Evolutionary conservation across 306 rosid species (phyloP), one percentile per base, ranked within the genome.

Genomic region (Myrica gale): DNA sequence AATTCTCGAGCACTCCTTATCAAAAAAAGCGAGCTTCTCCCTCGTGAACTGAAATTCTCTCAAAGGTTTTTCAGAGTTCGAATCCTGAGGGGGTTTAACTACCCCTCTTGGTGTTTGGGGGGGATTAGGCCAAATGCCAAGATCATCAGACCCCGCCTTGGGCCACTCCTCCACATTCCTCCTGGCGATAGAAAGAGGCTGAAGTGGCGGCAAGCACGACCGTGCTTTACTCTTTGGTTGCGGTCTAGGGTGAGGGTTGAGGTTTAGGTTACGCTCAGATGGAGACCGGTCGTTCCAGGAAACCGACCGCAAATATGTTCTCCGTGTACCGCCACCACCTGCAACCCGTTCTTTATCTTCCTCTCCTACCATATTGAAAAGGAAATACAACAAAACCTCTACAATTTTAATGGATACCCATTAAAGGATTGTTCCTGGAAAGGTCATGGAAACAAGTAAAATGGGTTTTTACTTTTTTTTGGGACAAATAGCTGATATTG

Each of bases 251-350:
- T 41, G 81, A 19, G 82, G 80, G 79, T 45, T 82, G 17, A 80
- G 78, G 79, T n/a, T 41, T 42, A 17, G 70, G 46, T n/a, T 71
- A 39, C 81, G 80, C 74, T 85, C 85, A 6, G 85, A 69, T 20
- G 96, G 89, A 74, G 97, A 87, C 16, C 91, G 88, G 82, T 81
- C 97, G 11, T 85, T 81, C 98, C 98, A 94, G 7, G 98, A 94
- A 65, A 76, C 88, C 26, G 98, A 92, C 78, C 98, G 88, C 6
- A 87, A 76, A 81, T 82, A 89, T 7, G 79, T 62, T 74, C 80
- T 87, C 53, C 80, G 80, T 74, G 73, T 56, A 69, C 76, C 63
- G 55, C 56, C 63, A 61, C 52, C 23, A 21, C 84, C 86, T n/a
- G 91, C 79, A 16, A 76, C 56, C 65, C 75, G 69, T 68, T 73